Conservation (phyloP, 768 basidiomycete species). For the Mycena galopus region DNA sequence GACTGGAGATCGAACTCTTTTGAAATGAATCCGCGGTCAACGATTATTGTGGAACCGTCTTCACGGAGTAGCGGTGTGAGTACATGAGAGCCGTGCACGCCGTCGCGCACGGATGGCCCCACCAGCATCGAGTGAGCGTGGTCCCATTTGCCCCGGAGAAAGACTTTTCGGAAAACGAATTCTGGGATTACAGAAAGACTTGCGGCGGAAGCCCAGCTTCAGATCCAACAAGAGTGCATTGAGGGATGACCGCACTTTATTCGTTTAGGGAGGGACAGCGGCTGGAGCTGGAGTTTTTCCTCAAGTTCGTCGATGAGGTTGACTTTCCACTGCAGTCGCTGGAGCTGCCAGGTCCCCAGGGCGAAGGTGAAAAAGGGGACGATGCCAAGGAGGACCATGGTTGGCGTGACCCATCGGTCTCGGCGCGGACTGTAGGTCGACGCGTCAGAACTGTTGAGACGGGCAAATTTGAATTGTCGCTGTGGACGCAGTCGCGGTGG, state of each 20-base stretch:
- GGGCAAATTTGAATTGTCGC: slow-evolving; percentile 6
- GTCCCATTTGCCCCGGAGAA: slow-evolving; percentile 83
- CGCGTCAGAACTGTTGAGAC: slow-evolving; percentile 45
- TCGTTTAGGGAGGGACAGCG: slow-evolving; percentile 82
- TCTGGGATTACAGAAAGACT: slow-evolving; percentile 85
- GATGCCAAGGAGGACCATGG: slow-evolving; percentile 81
- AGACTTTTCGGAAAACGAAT: slow-evolving; percentile 90
- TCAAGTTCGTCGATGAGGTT: slow-evolving; percentile 94
- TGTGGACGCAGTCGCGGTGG: slow-evolving; percentile 13
- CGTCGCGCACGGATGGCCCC: slow-evolving; percentile 89
- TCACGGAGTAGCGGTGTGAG: slow-evolving; percentile 87
- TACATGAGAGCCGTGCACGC: slow-evolving; percentile 89
- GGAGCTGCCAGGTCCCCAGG: slow-evolving; percentile 94
- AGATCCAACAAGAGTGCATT: slow-evolving; percentile 33
- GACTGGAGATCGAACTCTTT: slow-evolving; percentile 53
- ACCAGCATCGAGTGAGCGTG: slow-evolving; percentile 83
- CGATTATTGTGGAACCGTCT: slow-evolving; percentile 86
- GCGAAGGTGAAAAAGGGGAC: slow-evolving; percentile 93
- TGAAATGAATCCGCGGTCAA: slow-evolving; percentile 94
- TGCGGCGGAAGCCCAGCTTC: slow-evolving; percentile 40
- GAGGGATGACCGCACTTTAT: slow-evolving; percentile 78
- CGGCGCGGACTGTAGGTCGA: slow-evolving; percentile 70
- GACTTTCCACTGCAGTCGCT: slow-evolving; percentile 95
- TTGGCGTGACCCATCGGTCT: slow-evolving; percentile 75
- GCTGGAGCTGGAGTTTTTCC: slow-evolving; percentile 84